Percentiles rank a stretch among this genome's conserved stretches.
Evolutionary conservation across 306 rosid species (phyloP).

Genomic region (Acacia confusa): DNA sequence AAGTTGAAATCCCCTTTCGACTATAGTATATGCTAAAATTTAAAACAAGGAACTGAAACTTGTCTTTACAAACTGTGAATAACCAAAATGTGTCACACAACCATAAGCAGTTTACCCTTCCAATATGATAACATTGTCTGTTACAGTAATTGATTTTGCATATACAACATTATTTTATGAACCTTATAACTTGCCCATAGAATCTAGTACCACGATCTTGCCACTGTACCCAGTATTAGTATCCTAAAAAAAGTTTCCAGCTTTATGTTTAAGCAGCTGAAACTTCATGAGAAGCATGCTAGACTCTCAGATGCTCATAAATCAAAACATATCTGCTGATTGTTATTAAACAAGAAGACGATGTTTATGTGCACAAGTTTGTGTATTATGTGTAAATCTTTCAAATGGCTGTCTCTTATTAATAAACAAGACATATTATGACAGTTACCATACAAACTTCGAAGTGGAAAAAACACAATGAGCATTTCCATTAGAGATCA

Average conservation of each 20-base stretch:
- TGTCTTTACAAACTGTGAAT: too few species aligned
- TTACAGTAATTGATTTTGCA: constrained; percentile 3
- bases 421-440: background rate
- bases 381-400: background rate
- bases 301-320: background rate
- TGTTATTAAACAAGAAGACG: background rate
- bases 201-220: constrained; percentile 10
- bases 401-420: background rate
- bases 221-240: background rate
- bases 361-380: background rate
- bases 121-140: background rate
- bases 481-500: background rate
- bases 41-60: too few species aligned
- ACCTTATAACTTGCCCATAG: background rate
- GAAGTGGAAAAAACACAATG: background rate
- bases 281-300: background rate
- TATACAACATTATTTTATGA: constrained; percentile 6
- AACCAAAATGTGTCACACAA: too few species aligned
- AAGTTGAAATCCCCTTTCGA: too few species aligned
- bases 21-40: too few species aligned
- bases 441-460: background rate
- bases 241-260: too few species aligned
- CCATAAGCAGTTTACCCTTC: background rate
- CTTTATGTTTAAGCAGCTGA: background rate
- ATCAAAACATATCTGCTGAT: background rate